phyloP scores from a whole-genome alignment of 192 early-diverging fungal species.

The Dissophora globulifera region DNA sequence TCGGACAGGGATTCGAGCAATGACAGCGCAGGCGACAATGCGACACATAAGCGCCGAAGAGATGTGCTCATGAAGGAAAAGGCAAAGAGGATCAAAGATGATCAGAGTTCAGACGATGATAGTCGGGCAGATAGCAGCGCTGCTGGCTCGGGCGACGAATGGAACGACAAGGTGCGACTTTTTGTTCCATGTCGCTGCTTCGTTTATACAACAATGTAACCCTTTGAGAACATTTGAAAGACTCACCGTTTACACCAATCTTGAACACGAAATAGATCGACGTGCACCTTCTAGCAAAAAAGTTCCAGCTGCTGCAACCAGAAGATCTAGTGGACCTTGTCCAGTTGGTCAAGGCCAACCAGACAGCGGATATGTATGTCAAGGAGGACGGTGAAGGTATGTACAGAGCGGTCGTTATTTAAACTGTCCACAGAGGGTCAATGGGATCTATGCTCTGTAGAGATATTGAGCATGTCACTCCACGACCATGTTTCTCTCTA shows the following conservation, averaged over 20 bases:
- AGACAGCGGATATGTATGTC: conserved; percentile 56
- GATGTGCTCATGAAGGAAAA: conserved; percentile 38
- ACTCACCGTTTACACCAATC: too few relatives aligned
- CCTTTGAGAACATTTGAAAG: too few relatives aligned
- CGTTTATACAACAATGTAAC: too few relatives aligned
- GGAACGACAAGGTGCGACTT: conserved; percentile 28
- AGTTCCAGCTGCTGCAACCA: conserved; percentile 46
- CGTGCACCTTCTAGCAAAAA: conserved; percentile 52
- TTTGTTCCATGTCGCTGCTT: too few relatives aligned
- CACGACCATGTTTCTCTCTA: background rate
- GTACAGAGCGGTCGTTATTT: background rate
- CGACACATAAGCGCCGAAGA: conserved; percentile 33
- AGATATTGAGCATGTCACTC: background rate
- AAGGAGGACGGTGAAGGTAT: conserved; percentile 57
- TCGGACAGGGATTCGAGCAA: conserved; percentile 38
- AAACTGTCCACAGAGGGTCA: background rate
- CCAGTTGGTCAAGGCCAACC: conserved; percentile 49
- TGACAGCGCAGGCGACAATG: conserved; percentile 21
- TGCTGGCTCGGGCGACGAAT: conserved; percentile 44
- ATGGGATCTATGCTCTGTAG: background rate
- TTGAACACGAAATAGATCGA: conserved; percentile 15
- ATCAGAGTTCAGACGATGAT: conserved; percentile 46
- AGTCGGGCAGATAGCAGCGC: conserved; percentile 36
- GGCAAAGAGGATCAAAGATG: conserved; percentile 32
- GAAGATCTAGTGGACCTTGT: conserved; percentile 53